A percentile compares a stretch with the other conserved stretches of the same genome.
Evolutionary conservation across 768 basidiomycete genomes (phyloP).

Genomic region (Suillus plorans): DNA sequence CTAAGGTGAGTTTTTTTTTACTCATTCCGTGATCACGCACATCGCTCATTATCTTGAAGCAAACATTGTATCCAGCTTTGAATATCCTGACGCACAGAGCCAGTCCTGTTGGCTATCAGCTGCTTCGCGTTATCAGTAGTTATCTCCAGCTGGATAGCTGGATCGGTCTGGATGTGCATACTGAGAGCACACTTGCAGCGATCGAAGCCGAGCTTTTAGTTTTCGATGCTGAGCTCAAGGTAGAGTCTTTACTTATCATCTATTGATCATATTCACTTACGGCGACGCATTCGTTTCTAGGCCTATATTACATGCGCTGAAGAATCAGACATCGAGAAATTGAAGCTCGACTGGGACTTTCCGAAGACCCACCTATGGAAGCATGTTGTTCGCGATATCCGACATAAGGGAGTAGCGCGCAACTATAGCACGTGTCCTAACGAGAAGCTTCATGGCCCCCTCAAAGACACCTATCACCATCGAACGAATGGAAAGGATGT

Average conservation of each 20-base stretch:
- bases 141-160: constrained; percentile 33
- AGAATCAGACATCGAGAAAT: not conserved
- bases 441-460: constrained; percentile 29
- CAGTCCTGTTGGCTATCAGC: constrained; percentile 18
- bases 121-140: constrained; percentile 29
- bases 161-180: constrained; percentile 33
- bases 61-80: not conserved
- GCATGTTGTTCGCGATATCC: constrained; percentile 35
- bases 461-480: constrained; percentile 26
- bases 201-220: constrained; percentile 18
- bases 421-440: constrained; percentile 35
- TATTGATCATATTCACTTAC: not conserved
- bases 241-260: constrained; percentile 11
- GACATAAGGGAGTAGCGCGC: constrained; percentile 26
- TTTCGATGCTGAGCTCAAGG: constrained; percentile 23
- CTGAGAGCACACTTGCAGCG: constrained; percentile 22
- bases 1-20: too few species aligned
- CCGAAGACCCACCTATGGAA: constrained; percentile 35
- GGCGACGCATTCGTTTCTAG: not conserved
- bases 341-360: constrained; percentile 35
- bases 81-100: not conserved
- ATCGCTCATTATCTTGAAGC: too few species aligned
- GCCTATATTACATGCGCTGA: not conserved
- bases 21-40: too few species aligned
- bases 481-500: constrained; percentile 36